phyloP scores from a whole-genome alignment of 352 stramenopile genomes.

The Phytophthora rubi region DNA sequence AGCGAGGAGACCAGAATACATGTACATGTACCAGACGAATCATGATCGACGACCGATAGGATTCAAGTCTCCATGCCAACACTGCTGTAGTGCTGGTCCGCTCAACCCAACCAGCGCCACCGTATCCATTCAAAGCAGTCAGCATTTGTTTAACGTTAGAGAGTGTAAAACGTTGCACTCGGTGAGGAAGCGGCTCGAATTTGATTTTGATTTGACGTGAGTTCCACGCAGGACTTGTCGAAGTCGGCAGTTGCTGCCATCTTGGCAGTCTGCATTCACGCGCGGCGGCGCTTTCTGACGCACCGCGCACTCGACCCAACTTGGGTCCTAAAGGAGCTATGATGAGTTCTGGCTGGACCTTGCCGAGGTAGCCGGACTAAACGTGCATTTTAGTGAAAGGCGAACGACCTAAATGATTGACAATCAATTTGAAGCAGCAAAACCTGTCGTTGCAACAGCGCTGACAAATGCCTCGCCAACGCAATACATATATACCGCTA shows the following conservation, averaged over 20 bases:
- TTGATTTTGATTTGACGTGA: slow-evolving; percentile 12
- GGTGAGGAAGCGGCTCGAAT: slow-evolving; percentile 14
- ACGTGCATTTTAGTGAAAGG: no score
- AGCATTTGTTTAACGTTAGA: not conserved
- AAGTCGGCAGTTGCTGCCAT: not conserved
- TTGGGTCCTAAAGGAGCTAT: not conserved
- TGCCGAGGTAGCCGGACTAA: slow-evolving; percentile 11
- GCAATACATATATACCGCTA: no score
- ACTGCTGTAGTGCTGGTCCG: no score
- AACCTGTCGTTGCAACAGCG: no score
- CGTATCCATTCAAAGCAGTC: not conserved
- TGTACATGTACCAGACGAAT: no score
- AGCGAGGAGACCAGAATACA: no score
- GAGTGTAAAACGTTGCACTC: slow-evolving; percentile 12
- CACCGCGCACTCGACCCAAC: not conserved
- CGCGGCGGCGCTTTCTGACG: slow-evolving; percentile 10
- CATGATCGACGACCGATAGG: no score
- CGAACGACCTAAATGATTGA: no score
- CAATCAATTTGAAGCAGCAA: no score
- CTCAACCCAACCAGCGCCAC: not conserved
- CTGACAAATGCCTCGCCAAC: no score
- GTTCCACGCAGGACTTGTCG: slow-evolving; percentile 8
- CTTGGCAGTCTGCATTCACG: not conserved
- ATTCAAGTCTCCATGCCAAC: not conserved
- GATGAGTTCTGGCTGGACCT: not conserved